phyloP scores from a whole-genome alignment of 768 basidiomycete species.

The Suillus spraguei region DNA sequence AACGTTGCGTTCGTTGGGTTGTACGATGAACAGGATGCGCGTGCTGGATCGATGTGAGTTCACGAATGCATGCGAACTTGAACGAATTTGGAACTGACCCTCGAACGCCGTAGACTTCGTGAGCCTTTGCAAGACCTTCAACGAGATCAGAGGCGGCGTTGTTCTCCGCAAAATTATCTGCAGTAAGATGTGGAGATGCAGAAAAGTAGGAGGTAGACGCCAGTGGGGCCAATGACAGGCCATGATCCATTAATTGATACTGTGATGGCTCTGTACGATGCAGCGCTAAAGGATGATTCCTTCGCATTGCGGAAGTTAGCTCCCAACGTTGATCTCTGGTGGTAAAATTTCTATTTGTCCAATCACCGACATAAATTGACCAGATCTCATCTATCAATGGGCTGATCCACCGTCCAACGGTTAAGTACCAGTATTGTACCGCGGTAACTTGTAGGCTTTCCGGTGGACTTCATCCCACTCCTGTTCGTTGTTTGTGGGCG shows the following conservation, averaged over 20 bases:
- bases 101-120: conserved; percentile 65
- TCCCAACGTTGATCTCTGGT: conserved; percentile 94
- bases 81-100: conserved; percentile 39
- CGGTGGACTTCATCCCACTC: conserved; percentile 93
- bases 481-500: conserved; percentile 93
- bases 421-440: conserved; percentile 39
- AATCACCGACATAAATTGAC: conserved; percentile 4
- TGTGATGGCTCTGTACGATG: conserved; percentile 86
- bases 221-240: conserved; percentile 62
- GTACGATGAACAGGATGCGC: conserved; percentile 84
- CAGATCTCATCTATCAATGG: conserved; percentile 48
- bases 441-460: conserved; percentile 62
- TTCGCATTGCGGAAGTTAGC: conserved; percentile 80
- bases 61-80: background rate
- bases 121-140: conserved; percentile 77
- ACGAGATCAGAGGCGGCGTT: conserved; percentile 70
- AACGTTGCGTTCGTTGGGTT: conserved; percentile 86
- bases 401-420: conserved; percentile 91
- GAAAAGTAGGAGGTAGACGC: conserved; percentile 69
- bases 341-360: conserved; percentile 16
- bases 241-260: conserved; percentile 84
- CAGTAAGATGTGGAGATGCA: conserved; percentile 51
- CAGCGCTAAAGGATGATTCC: conserved; percentile 90
- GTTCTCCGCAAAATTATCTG: conserved; percentile 71
- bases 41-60: conserved; percentile 36